A percentile compares a stretch with the other conserved stretches of the same genome.
Conservation (phyloP, 2,329 filamentous ascomycete genomes). For the Colletotrichum euphorbiae region DNA sequence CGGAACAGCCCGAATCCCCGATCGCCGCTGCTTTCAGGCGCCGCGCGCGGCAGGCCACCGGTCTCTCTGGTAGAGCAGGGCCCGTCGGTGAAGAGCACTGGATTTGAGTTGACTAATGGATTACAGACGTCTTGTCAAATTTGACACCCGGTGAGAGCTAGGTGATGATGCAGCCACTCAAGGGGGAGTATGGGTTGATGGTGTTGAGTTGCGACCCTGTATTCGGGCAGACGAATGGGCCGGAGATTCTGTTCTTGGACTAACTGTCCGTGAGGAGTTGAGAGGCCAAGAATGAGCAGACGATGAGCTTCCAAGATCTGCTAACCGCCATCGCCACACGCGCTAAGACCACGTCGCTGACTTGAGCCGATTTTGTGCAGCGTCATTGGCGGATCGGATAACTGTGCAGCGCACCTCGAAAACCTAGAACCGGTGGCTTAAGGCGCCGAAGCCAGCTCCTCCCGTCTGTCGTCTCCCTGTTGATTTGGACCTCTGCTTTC, state of each 20-base stretch:
- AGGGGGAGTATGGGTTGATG: background rate
- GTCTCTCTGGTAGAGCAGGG: background rate
- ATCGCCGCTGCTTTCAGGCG: slow-evolving; percentile 24
- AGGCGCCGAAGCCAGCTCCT: slow-evolving; percentile 2
- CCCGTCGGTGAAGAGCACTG: background rate
- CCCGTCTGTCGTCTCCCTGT: background rate
- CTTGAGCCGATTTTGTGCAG: background rate
- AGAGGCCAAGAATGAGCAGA: too few species aligned
- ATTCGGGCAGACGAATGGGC: too few species aligned
- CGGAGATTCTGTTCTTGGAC: too few species aligned
- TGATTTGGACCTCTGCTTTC: background rate
- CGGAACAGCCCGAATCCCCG: slow-evolving; percentile 19
- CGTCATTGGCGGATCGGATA: background rate
- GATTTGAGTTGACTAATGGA: background rate
- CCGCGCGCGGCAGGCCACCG: slow-evolving; percentile 22
- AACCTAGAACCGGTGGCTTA: slow-evolving; percentile 31
- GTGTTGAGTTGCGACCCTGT: background rate
- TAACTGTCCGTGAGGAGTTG: too few species aligned
- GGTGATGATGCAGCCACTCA: slow-evolving; percentile 21
- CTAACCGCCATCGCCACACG: background rate
- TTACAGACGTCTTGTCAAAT: background rate
- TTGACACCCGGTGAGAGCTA: background rate
- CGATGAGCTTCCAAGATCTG: too few species aligned
- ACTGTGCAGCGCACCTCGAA: slow-evolving; percentile 16
- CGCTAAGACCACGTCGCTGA: background rate